Evolutionary conservation across 2,329 filamentous ascomycete species (phyloP).

Genomic region (Fusarium sp.): DNA sequence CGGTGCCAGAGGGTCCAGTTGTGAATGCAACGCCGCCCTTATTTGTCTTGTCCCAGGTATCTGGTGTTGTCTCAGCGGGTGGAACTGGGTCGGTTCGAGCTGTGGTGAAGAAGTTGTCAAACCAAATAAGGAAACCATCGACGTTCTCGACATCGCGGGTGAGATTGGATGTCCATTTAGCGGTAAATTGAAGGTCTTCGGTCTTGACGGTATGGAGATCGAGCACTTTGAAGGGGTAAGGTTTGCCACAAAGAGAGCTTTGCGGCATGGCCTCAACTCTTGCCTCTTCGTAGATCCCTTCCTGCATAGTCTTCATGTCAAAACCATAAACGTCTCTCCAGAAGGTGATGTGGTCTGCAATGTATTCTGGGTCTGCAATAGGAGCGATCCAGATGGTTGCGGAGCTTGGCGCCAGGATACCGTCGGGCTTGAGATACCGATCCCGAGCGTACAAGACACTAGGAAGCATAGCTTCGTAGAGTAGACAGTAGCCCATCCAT

Average conservation of each 20-base stretch:
- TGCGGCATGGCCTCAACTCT: conserved; percentile 78
- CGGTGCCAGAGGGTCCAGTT: conserved; percentile 79
- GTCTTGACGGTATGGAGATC: conserved; percentile 79
- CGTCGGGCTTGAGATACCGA: conserved; percentile 82
- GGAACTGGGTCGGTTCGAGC: conserved; percentile 65
- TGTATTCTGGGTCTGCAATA: conserved; percentile 80
- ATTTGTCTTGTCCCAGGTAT: conserved; percentile 69
- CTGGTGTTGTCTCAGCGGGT: conserved; percentile 65
- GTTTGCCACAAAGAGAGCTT: conserved; percentile 68
- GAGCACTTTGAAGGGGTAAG: conserved; percentile 77
- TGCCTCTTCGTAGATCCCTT: conserved; percentile 84
- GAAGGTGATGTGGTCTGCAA: conserved; percentile 82
- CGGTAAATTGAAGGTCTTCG: conserved; percentile 80
- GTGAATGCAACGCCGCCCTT: conserved; percentile 83
- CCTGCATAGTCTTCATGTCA: conserved; percentile 91
- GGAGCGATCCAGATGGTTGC: conserved; percentile 86
- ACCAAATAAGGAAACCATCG: conserved; percentile 94
- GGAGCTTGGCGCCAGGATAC: conserved; percentile 88
- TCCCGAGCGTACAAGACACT: conserved; percentile 91
- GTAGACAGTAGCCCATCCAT: conserved; percentile 96
- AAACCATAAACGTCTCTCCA: conserved; percentile 97
- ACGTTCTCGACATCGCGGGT: conserved; percentile 73
- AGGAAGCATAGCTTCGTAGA: conserved; percentile 97
- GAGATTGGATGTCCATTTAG: conserved; percentile 73
- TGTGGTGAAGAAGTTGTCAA: conserved; percentile 90